Evolutionary conservation across 179 eudicot species (phyloP).

Genomic region (Spinacia oleracea): DNA sequence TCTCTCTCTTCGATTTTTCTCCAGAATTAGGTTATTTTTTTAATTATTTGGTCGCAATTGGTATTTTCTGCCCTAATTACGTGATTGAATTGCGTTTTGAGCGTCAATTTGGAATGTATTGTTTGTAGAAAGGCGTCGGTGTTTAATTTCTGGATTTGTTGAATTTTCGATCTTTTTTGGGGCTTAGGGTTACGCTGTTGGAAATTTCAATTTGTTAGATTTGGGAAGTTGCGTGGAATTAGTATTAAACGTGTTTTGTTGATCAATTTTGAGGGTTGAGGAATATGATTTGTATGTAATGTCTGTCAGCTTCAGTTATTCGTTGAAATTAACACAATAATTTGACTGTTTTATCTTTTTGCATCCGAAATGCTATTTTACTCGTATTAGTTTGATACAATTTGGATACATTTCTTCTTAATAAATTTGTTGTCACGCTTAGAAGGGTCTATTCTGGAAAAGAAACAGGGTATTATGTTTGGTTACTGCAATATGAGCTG

Average conservation of each 20-base stretch:
- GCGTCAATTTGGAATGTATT: not conserved
- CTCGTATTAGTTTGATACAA: not conserved
- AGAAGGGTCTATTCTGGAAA: not conserved
- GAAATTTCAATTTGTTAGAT: not conserved
- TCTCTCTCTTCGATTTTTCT: conserved; percentile 7
- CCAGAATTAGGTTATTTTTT: not conserved
- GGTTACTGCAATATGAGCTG: not conserved
- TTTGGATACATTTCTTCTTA: not conserved
- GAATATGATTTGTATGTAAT: not conserved
- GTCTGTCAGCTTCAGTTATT: too few relatives aligned
- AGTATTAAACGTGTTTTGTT: not conserved
- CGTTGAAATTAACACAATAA: too few relatives aligned
- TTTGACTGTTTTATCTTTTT: too few relatives aligned
- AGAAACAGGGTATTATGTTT: not conserved
- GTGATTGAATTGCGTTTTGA: not conserved
- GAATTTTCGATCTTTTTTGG: conserved; percentile 6
- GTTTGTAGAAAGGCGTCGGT: not conserved
- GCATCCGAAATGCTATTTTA: not conserved
- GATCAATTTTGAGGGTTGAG: not conserved
- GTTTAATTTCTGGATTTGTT: conserved; percentile 8
- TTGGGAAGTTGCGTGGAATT: not conserved
- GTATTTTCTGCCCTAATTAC: not conserved
- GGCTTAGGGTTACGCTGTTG: conserved; percentile 17
- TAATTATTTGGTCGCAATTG: not conserved
- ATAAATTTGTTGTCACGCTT: not conserved